Evolutionary conservation across 2,329 filamentous ascomycete species (phyloP), one percentile per base, ranked within the genome.

Genomic region (Polychaeton citri): DNA sequence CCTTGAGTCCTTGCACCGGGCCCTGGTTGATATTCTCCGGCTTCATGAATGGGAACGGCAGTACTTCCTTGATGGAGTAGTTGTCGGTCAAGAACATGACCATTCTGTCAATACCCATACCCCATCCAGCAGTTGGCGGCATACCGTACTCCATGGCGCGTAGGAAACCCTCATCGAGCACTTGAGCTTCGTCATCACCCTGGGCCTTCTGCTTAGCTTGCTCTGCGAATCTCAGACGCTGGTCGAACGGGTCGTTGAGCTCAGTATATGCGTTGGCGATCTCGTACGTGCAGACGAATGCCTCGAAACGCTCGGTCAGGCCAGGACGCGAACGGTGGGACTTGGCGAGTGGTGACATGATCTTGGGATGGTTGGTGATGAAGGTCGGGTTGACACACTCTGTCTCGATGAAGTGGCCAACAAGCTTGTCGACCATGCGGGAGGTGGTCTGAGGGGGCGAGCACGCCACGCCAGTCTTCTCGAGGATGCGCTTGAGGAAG

Each of bases 31-130:
- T 38, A 44, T 69, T 65, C 53, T 88, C 81, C 34, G 88, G 82
- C 75, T 93, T 94, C 84, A 98, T 94, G 66, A 95, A 88, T 8
- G 90, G 90, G 76, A 98, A 98, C 6, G 88, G 78, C 43, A 96
- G 65, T 3, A 96, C 88, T 64, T 98, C 90, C 64, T 90, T 87
- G 60, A 98, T 98, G 50, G 76, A 83, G 67, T 93, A 90, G 65
- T 94, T 83, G 63, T 96, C 77, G 33, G 88, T 94, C 61, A 96
- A 65, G 73, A 93, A 93, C 86, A 93, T 93, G 59, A 86, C 81
- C 60, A 93, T 65, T 41, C 88, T 79, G 66, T 96, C 87, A 48
- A 94, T 90, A 45, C 90, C 90, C 74, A 96, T 84, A 87, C 53
- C 90, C 81, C 83, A 98, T 33, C 90, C 90, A 59, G 84, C 90